A percentile compares a stretch with the other conserved stretches of the same genome.
Evolutionary conservation across 2,329 filamentous ascomycete species (phyloP).

Genomic region (Gliomastix tumulicola): DNA sequence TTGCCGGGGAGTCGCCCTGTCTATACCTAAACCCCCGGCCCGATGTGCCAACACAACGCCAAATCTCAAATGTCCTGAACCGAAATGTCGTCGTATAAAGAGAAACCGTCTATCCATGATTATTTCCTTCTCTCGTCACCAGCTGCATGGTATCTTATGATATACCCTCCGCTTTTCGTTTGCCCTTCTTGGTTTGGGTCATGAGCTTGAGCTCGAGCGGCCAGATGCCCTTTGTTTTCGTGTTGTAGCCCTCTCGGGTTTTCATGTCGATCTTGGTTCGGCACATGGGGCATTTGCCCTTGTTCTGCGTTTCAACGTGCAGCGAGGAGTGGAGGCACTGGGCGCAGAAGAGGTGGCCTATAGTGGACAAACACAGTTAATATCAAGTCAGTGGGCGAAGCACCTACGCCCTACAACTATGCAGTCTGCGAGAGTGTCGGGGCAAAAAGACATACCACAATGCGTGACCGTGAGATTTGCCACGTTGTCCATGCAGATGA

Average conservation of each 20-base stretch:
- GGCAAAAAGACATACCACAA: constrained; percentile 55
- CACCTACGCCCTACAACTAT: constrained; percentile 1
- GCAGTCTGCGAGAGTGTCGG: not conserved
- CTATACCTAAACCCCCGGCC: too few relatives aligned
- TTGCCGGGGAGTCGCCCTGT: too few relatives aligned
- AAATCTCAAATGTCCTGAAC: too few relatives aligned
- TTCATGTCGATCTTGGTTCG: constrained; percentile 49
- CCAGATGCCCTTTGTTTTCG: constrained; percentile 46
- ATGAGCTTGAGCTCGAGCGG: constrained; percentile 56
- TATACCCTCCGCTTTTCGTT: constrained; percentile 12
- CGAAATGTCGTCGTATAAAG: too few relatives aligned
- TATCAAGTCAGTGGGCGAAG: constrained; percentile 8
- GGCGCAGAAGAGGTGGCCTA: constrained; percentile 59
- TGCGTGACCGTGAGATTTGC: constrained; percentile 55
- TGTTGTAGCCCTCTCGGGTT: constrained; percentile 27
- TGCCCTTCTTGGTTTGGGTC: constrained; percentile 46
- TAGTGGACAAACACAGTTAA: too few relatives aligned
- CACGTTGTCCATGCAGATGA: constrained; percentile 60
- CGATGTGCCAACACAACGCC: too few relatives aligned
- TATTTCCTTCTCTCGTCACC: too few relatives aligned
- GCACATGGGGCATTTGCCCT: constrained; percentile 57
- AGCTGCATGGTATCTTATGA: too few relatives aligned
- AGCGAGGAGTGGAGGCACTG: constrained; percentile 56
- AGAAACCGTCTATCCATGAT: too few relatives aligned
- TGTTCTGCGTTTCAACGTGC: constrained; percentile 45